Evolutionary conservation across 371 early-diverging fungal genomes (phyloP).

Genomic region (Mortierella sp.): DNA sequence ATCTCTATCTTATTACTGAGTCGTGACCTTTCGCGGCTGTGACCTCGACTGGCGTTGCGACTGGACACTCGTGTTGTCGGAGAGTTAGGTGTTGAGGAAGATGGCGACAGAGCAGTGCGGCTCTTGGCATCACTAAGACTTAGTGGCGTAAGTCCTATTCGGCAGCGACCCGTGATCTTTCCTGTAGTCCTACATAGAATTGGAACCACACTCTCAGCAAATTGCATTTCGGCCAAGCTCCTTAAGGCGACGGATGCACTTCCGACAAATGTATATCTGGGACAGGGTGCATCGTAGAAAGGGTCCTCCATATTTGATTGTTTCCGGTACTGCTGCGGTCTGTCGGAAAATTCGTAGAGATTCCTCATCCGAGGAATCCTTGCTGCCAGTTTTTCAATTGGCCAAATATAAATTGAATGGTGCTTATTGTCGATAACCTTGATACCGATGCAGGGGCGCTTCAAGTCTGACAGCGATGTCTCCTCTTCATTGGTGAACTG

Average conservation of each 20-base stretch:
- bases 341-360: conserved; percentile 79
- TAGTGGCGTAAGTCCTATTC: conserved; percentile 64
- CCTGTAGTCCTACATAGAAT: conserved; percentile 75
- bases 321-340: conserved; percentile 71
- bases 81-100: conserved; percentile 5
- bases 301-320: conserved; percentile 86
- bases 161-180: conserved; percentile 60
- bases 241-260: conserved; percentile 65
- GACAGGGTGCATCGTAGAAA: conserved; percentile 75
- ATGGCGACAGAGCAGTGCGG: background rate
- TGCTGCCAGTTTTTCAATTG: conserved; percentile 73
- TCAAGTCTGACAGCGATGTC: conserved; percentile 59
- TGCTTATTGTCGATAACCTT: conserved; percentile 81
- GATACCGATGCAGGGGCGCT: conserved; percentile 75
- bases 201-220: conserved; percentile 63
- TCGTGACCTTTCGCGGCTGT: conserved; percentile 40
- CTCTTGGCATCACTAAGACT: conserved; percentile 16
- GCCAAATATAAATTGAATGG: conserved; percentile 80
- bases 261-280: conserved; percentile 79
- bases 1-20: background rate
- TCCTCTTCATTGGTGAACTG: conserved; percentile 73
- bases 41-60: conserved; percentile 34
- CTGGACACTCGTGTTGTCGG: conserved; percentile 28
- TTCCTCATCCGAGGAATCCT: conserved; percentile 84
- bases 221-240: conserved; percentile 63